Conservation (phyloP, 1,284 basidiomycete genomes). For the Ustilago curta region DNA sequence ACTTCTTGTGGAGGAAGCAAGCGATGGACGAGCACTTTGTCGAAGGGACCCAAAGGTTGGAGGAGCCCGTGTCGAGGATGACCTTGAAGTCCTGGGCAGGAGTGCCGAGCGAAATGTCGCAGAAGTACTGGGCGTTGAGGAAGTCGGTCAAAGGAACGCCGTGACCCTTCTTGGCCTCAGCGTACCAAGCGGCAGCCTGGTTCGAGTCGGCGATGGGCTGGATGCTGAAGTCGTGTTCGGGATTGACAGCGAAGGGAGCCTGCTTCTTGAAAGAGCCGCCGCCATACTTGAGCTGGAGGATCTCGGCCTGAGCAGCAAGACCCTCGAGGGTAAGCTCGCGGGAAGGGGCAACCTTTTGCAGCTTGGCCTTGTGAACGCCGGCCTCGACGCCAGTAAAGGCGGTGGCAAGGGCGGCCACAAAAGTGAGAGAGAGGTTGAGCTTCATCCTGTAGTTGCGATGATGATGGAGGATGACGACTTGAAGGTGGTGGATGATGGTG, state of each 20-base stretch:
- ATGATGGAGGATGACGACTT: not conserved
- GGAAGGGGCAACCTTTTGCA: slow-evolving; percentile 76
- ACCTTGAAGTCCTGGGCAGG: slow-evolving; percentile 82
- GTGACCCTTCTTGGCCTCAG: slow-evolving; percentile 79
- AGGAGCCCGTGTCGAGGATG: slow-evolving; percentile 87
- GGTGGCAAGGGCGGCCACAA: slow-evolving; percentile 73
- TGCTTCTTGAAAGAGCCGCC: slow-evolving; percentile 52
- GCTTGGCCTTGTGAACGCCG: slow-evolving; percentile 64
- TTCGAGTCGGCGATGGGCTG: slow-evolving; percentile 61
- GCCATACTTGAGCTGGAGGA: slow-evolving; percentile 66
- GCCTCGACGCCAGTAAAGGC: slow-evolving; percentile 72
- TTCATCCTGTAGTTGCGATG: slow-evolving; percentile 50
- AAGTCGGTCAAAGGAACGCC: slow-evolving; percentile 92
- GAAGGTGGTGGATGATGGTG: slow-evolving; percentile 72
- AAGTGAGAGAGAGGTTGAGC: slow-evolving; percentile 73
- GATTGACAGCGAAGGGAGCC: slow-evolving; percentile 70
- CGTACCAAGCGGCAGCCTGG: slow-evolving; percentile 54
- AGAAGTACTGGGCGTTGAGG: slow-evolving; percentile 97
- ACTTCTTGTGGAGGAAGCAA: slow-evolving; percentile 96
- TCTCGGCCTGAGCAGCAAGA: slow-evolving; percentile 76
- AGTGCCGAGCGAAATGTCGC: slow-evolving; percentile 84
- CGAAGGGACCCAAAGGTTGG: slow-evolving; percentile 95
- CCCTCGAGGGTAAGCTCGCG: slow-evolving; percentile 77
- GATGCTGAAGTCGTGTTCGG: slow-evolving; percentile 74
- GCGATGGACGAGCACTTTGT: slow-evolving; percentile 90